These are phyloP conservation scores for Leccinum subgranulosum DNA, from an alignment of 768 basidiomycete species.

Conservation along the genomic window DNA sequence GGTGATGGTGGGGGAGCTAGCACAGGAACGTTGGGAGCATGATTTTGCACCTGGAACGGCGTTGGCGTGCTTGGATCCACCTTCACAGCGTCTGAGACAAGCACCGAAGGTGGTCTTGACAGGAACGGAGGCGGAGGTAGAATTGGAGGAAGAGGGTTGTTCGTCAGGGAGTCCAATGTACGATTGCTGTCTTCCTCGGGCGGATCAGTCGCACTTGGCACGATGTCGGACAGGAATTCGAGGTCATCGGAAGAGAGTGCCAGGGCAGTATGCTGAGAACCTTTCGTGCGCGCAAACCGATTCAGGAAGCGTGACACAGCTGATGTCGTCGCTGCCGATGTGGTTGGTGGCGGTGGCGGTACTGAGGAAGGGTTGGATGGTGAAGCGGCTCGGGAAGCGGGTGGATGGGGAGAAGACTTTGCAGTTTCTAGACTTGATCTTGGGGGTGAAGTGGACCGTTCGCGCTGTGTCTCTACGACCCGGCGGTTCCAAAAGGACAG, in stretches of 20 bases:
- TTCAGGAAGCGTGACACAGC: constrained; percentile 82
- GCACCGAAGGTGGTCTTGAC: constrained; percentile 11
- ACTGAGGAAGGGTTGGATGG: constrained; percentile 12
- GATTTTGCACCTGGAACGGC: constrained; percentile 1
- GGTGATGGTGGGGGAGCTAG: constrained; percentile 29
- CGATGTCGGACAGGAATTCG: constrained; percentile 71
- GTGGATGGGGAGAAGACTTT: constrained; percentile 10
- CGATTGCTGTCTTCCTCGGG: constrained; percentile 31
- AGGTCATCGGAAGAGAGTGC: constrained; percentile 79
- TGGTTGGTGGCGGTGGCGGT: constrained; percentile 5
- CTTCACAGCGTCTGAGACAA: neutral
- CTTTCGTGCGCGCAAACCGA: constrained; percentile 59
- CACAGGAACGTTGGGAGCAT: constrained; percentile 8
- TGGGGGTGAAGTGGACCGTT: constrained; percentile 23
- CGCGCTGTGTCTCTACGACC: constrained; percentile 16
- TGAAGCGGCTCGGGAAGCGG: constrained; percentile 13
- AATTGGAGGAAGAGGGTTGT: constrained; percentile 40
- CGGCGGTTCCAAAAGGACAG: constrained; percentile 70
- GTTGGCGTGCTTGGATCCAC: neutral
- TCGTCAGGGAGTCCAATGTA: constrained; percentile 39
- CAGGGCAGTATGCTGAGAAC: constrained; percentile 48
- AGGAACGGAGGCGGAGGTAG: constrained; percentile 41
- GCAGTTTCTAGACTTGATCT: constrained; percentile 32
- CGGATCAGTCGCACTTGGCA: constrained; percentile 51
- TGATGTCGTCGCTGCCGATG: constrained; percentile 12